Conservation (phyloP, 2,329 filamentous ascomycete genomes). For the Aspergillus ochraceus region DNA sequence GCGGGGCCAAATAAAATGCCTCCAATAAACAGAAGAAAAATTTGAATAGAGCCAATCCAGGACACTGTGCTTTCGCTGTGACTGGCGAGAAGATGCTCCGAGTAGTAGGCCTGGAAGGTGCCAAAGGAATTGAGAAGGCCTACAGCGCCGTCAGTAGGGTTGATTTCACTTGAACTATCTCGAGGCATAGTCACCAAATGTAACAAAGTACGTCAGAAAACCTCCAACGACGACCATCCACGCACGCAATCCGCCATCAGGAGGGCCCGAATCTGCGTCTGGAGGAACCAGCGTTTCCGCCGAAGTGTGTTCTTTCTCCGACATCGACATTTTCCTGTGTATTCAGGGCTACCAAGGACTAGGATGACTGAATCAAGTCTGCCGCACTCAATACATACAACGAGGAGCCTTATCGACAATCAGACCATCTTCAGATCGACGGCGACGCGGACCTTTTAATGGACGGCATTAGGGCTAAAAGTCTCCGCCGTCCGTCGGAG, state of each 20-base stretch:
- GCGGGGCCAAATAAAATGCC: constrained; percentile 58
- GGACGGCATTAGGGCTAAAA: background rate
- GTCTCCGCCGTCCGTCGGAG: background rate
- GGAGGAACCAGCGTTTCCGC: background rate
- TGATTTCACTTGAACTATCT: background rate
- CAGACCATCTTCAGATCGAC: background rate
- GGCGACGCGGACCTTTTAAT: background rate
- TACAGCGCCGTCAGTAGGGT: background rate
- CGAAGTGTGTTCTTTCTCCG: background rate
- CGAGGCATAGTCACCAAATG: background rate
- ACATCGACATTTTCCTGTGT: background rate
- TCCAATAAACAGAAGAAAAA: constrained; percentile 8
- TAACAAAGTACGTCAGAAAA: background rate
- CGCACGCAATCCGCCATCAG: background rate
- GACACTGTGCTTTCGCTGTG: constrained; percentile 34
- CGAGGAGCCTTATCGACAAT: background rate
- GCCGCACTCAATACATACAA: background rate
- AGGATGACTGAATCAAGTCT: background rate
- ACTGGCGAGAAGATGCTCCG: constrained; percentile 43
- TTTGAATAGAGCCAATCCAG: constrained; percentile 60
- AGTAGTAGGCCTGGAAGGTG: constrained; percentile 60
- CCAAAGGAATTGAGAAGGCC: constrained; percentile 45
- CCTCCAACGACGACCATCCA: constrained; percentile 3
- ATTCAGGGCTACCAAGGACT: background rate
- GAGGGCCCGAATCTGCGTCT: background rate